These are phyloP conservation scores for Alnus rubra DNA, from an alignment of 306 rosid genomes.

Conservation along the genomic window DNA sequence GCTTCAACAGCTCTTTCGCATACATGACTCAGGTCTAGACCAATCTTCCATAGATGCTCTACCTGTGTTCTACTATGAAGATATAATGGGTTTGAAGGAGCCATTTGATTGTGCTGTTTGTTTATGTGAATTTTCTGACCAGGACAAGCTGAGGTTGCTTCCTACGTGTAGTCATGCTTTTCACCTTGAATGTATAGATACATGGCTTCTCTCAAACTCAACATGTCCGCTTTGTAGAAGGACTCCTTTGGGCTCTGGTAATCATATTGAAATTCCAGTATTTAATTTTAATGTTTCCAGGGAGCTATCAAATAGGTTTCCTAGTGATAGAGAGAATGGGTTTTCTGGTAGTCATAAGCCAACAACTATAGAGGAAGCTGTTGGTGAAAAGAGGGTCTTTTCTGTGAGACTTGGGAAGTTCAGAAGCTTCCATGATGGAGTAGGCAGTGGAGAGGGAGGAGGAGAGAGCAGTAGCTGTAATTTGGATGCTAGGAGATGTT, in stretches of 20 bases:
- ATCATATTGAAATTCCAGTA: slow-evolving; percentile 37
- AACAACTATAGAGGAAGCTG: slow-evolving; percentile 33
- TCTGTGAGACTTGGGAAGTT: slow-evolving; percentile 88
- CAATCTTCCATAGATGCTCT: slow-evolving; percentile 65
- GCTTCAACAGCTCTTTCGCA: slow-evolving; percentile 78
- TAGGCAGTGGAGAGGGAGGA: slow-evolving; percentile 22
- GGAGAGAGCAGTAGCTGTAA: slow-evolving; percentile 44
- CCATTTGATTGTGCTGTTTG: slow-evolving; percentile 92
- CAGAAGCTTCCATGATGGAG: slow-evolving; percentile 38
- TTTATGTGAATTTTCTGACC: slow-evolving; percentile 58
- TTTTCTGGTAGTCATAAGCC: slow-evolving; percentile 30
- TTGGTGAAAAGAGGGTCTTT: slow-evolving; percentile 51
- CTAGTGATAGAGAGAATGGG: slow-evolving; percentile 36
- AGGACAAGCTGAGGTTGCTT: slow-evolving; percentile 71
- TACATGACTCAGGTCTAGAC: slow-evolving; percentile 82
- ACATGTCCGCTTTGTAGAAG: slow-evolving; percentile 93
- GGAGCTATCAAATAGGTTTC: slow-evolving; percentile 29
- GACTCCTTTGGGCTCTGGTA: slow-evolving; percentile 33
- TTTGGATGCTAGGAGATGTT: slow-evolving; percentile 76
- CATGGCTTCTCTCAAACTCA: slow-evolving; percentile 84
- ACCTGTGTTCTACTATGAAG: slow-evolving; percentile 68
- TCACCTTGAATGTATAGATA: slow-evolving; percentile 75
- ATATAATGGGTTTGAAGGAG: slow-evolving; percentile 59
- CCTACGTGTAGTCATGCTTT: slow-evolving; percentile 87
- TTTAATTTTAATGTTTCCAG: slow-evolving; percentile 32